A percentile compares a stretch with the other conserved stretches of the same genome.
These are phyloP conservation scores for Heracleum sosnowskyi DNA, from an alignment of 129 eudicot species.

Conservation along the genomic window DNA sequence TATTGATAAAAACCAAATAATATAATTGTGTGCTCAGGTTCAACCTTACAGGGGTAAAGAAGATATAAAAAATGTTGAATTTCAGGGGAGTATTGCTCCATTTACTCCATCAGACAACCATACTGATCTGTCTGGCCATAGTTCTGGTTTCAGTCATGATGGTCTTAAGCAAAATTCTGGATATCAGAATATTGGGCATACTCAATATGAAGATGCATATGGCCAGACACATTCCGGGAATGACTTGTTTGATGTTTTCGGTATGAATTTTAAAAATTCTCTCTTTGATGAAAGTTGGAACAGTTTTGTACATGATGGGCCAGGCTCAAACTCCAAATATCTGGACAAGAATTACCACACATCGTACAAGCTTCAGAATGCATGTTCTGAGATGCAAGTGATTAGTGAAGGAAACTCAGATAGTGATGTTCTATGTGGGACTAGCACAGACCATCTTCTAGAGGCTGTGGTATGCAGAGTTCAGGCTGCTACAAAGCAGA, in stretches of 20 bases:
- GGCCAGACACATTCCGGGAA: conserved; percentile 42
- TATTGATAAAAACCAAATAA: no score
- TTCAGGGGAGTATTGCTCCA: conserved; percentile 28
- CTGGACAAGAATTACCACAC: conserved; percentile 13
- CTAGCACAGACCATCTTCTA: conserved; percentile 56
- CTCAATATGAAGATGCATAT: conserved; percentile 31
- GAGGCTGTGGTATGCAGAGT: conserved; percentile 78
- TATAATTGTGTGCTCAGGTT: conserved; percentile 3
- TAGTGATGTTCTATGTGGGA: conserved; percentile 44
- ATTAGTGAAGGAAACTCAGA: conserved; percentile 38
- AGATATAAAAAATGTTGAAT: no score
- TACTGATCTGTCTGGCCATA: conserved; percentile 7
- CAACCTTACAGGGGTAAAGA: conserved; percentile 14
- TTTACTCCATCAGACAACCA: conserved; percentile 9
- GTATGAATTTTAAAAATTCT: conserved; percentile 52
- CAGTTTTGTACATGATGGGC: conserved; percentile 10
- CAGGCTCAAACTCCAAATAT: conserved; percentile 14
- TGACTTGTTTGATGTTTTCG: conserved; percentile 82
- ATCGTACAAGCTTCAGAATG: background rate
- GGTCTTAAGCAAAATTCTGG: conserved; percentile 13
- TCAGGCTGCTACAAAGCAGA: conserved; percentile 32
- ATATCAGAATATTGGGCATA: conserved; percentile 7
- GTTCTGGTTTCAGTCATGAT: conserved; percentile 10
- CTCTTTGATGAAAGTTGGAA: conserved; percentile 27
- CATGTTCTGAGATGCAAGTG: background rate